Percentiles rank a stretch among this genome's conserved stretches.
Conservation (phyloP, 805 yeast genomes). For the Cyberlindnera sargentensis region DNA sequence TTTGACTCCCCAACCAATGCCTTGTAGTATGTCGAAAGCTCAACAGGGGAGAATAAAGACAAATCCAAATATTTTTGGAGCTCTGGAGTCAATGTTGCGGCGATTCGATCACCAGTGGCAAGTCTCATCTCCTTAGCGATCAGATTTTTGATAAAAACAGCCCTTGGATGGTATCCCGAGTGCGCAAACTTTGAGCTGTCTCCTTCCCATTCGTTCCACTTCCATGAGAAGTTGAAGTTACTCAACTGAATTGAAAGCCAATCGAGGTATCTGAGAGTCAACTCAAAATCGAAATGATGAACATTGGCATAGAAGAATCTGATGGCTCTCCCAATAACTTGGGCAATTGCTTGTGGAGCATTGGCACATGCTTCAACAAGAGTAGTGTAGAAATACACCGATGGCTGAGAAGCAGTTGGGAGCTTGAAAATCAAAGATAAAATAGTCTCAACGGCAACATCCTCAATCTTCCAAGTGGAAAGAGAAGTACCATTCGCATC, state of each 20-base stretch:
- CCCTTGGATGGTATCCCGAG: slow-evolving; percentile 59
- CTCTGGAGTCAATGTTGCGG: slow-evolving; percentile 60
- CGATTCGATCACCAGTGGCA: slow-evolving; percentile 66
- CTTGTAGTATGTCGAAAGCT: slow-evolving; percentile 31
- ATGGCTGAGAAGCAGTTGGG: slow-evolving; percentile 59
- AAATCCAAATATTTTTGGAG: slow-evolving; percentile 43
- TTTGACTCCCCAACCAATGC: slow-evolving; percentile 23
- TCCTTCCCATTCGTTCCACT: slow-evolving; percentile 89
- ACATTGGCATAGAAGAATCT: slow-evolving; percentile 70
- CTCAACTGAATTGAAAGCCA: slow-evolving; percentile 94
- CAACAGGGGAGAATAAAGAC: slow-evolving; percentile 29
- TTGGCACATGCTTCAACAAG: slow-evolving; percentile 81
- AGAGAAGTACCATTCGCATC: slow-evolving; percentile 23
- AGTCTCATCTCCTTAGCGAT: slow-evolving; percentile 79
- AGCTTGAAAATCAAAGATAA: slow-evolving; percentile 70
- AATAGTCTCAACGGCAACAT: slow-evolving; percentile 76
- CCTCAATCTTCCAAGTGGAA: slow-evolving; percentile 89
- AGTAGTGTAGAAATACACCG: slow-evolving; percentile 76
- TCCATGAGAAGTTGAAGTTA: slow-evolving; percentile 94
- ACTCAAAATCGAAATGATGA: slow-evolving; percentile 66
- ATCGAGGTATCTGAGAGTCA: slow-evolving; percentile 64
- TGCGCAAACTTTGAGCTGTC: slow-evolving; percentile 43
- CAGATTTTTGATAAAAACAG: slow-evolving; percentile 66
- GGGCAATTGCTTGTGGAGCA: slow-evolving; percentile 81
- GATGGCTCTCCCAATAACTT: slow-evolving; percentile 89